These are phyloP conservation scores for Phytophthora brassicae DNA, from an alignment of 352 stramenopile species.

Conservation along the genomic window DNA sequence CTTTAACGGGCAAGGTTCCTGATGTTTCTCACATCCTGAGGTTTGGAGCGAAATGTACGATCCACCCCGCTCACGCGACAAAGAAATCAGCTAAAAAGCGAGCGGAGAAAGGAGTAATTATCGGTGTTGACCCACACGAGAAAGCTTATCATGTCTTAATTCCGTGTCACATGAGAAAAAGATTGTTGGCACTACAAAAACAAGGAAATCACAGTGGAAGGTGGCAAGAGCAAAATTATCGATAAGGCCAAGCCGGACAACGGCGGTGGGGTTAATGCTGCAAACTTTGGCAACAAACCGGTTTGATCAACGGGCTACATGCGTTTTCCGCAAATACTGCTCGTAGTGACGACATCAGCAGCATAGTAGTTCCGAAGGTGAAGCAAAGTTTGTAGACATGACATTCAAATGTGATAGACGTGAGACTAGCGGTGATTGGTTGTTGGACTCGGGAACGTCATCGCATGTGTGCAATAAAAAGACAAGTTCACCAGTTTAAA, in stretches of 20 bases:
- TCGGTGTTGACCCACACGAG: not conserved
- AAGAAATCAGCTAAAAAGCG: slow-evolving; percentile 4
- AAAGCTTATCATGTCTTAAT: not conserved
- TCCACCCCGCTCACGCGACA: not conserved
- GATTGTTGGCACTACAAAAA: not conserved
- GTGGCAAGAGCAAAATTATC: not conserved
- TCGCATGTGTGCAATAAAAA: not conserved
- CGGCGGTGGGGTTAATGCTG: not conserved
- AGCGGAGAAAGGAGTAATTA: slow-evolving; percentile 4
- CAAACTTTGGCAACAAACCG: not conserved
- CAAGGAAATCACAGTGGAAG: not conserved
- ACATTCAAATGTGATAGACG: not conserved
- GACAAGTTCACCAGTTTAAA: slow-evolving; percentile 3
- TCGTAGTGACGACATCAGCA: not conserved
- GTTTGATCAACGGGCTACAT: not conserved
- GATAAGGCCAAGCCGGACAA: slow-evolving; percentile 1
- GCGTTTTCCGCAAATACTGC: not conserved
- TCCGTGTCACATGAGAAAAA: not conserved
- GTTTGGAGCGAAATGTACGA: slow-evolving; percentile 1
- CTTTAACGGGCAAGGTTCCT: not conserved
- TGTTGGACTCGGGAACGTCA: slow-evolving; percentile 5
- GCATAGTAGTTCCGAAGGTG: not conserved
- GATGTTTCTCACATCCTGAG: not conserved
- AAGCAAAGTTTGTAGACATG: not conserved
- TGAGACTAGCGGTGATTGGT: not conserved